A percentile compares a stretch with the other conserved stretches of the same genome.
phyloP scores from a whole-genome alignment of 345 rosid species.

The Isatis tinctoria region DNA sequence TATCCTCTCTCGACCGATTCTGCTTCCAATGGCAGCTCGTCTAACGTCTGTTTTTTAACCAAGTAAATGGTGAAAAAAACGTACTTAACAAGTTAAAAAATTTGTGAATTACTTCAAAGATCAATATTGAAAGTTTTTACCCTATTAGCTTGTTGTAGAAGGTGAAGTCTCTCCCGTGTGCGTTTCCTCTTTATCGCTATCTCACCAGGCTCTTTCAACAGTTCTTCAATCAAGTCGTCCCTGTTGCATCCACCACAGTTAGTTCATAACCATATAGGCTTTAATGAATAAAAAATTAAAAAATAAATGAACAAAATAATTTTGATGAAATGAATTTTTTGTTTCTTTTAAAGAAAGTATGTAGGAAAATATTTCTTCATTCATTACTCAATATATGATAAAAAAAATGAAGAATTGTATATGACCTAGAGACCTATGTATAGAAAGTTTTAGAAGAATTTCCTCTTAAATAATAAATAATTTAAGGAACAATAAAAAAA shows the following conservation, averaged over 20 bases:
- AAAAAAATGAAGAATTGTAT: too few species aligned
- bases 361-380: too few species aligned
- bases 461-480: too few species aligned
- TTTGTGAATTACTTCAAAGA: not conserved
- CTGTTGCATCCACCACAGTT: constrained; percentile 36
- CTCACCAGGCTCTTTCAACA: constrained; percentile 93
- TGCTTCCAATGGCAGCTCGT: constrained; percentile 85
- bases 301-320: too few species aligned
- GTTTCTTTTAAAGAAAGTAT: too few species aligned
- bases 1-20: constrained; percentile 86
- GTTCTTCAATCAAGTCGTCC: constrained; percentile 88
- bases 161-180: constrained; percentile 67
- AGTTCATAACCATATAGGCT: not conserved
- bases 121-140: constrained; percentile 36
- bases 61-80: not conserved
- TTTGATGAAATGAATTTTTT: too few species aligned
- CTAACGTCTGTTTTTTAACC: constrained; percentile 55
- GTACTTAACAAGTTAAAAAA: not conserved
- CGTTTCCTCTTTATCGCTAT: constrained; percentile 74
- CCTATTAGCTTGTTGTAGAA: constrained; percentile 81
- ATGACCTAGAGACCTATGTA: too few species aligned
- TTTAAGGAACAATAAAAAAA: too few species aligned
- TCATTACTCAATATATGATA: too few species aligned
- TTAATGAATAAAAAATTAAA: too few species aligned
- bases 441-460: too few species aligned